These are phyloP conservation scores for Blastobotrys apis DNA, from an alignment of 1,139 yeast species.

Conservation along the genomic window DNA sequence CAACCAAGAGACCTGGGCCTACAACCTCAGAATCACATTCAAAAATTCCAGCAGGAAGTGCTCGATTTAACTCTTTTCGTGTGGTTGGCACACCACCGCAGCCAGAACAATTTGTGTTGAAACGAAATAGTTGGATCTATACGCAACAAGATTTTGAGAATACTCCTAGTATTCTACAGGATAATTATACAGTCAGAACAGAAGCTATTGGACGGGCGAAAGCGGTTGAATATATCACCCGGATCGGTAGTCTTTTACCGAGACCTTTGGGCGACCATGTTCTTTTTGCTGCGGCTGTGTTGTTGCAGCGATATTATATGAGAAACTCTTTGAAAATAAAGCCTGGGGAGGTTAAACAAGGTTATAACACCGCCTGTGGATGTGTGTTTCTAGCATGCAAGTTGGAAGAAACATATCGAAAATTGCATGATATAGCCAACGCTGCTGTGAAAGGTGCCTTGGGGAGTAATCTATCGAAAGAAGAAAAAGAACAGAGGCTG, in stretches of 20 bases:
- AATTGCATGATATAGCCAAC: slow-evolving; percentile 44
- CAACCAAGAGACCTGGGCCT: no score
- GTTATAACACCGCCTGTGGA: no score
- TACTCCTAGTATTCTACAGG: background rate
- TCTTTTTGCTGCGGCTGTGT: slow-evolving; percentile 46
- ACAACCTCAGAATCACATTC: no score
- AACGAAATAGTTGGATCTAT: slow-evolving; percentile 18
- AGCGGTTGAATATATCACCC: slow-evolving; percentile 45
- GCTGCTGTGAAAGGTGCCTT: slow-evolving; percentile 44
- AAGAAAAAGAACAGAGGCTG: no score
- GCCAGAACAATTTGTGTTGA: no score
- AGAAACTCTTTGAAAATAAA: slow-evolving; percentile 37
- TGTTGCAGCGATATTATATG: slow-evolving; percentile 50
- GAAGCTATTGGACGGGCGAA: slow-evolving; percentile 44
- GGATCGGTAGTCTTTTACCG: slow-evolving; percentile 42
- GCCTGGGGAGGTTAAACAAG: no score
- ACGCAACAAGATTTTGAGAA: slow-evolving; percentile 12
- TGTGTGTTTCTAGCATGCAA: slow-evolving; percentile 50
- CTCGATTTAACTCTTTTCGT: no score
- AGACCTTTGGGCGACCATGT: slow-evolving; percentile 48
- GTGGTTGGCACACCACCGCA: no score
- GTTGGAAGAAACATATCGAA: slow-evolving; percentile 48
- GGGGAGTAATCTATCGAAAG: no score
- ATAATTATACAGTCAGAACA: slow-evolving; percentile 11
- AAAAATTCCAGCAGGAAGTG: no score